Percentiles rank a stretch among this genome's conserved stretches.
Conservation (phyloP, 1,284 basidiomycete species). For the Ganoderma leucocontextum region DNA sequence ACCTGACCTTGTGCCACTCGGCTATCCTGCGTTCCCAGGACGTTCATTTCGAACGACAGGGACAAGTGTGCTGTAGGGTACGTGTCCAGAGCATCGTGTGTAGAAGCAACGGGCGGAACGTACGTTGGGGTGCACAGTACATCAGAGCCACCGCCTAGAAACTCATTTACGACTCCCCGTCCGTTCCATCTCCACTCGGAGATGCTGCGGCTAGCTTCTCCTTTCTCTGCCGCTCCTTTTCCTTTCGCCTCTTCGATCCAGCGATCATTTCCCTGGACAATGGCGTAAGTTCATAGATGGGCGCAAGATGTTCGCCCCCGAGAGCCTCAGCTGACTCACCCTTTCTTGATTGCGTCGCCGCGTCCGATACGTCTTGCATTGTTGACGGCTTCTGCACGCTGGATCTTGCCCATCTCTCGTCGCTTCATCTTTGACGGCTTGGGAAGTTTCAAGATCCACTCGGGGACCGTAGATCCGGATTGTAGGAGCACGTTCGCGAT, state of each 20-base stretch:
- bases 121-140: constrained; percentile 14
- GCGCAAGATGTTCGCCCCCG: not conserved
- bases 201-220: constrained; percentile 15
- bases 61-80: not conserved
- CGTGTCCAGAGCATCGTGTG: constrained; percentile 6
- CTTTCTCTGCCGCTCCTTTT: constrained; percentile 39
- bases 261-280: constrained; percentile 73
- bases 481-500: constrained; percentile 95
- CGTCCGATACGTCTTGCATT: constrained; percentile 77
- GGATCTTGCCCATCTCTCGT: constrained; percentile 84
- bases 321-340: constrained; percentile 49
- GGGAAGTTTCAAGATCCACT: constrained; percentile 89
- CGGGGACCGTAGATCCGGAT: constrained; percentile 88
- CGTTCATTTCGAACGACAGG: constrained; percentile 15
- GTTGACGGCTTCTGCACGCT: constrained; percentile 81
- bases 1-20: constrained; percentile 28
- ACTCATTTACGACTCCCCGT: constrained; percentile 24
- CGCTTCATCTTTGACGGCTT: constrained; percentile 92
- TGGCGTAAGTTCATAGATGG: constrained; percentile 24
- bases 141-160: constrained; percentile 29
- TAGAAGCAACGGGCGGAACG: constrained; percentile 4
- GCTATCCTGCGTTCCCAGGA: constrained; percentile 11
- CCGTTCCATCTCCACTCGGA: constrained; percentile 16
- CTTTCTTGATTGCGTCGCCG: constrained; percentile 76
- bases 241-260: constrained; percentile 70